Evolutionary conservation across 176 grass and related monocot species (phyloP), one percentile per base, ranked within the genome.

Genomic region (Thalia dealbata): DNA sequence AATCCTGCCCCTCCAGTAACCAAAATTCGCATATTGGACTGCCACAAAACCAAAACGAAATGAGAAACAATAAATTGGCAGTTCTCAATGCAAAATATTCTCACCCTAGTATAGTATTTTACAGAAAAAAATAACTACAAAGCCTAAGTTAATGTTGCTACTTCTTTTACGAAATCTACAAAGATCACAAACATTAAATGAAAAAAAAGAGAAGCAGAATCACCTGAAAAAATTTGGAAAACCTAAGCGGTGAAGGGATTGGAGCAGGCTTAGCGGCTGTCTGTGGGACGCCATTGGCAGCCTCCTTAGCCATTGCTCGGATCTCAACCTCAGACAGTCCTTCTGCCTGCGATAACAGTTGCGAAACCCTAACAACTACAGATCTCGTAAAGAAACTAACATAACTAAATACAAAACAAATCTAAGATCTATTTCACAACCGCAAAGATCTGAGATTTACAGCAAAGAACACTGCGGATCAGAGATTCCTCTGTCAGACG

Each of bases 161-260:
- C 14, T 28, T 64, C 25, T 28, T 64, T 3, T 6, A 38, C 1
- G 13, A 28, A 4, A 64, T 15, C 26, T 64, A 12, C 3, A 30
- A 9, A 30, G 7, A 30, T 48, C 54, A 58, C 21, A 58, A 58
- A 58, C 54, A 58, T 10, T 18, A 58, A 58, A 8, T 58, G 22
- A 13, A 25, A n/a, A 13, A 25, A n/a, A 52, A 58, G 52, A 64
- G 3, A 13, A 15, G 43, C 10, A 46, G 76, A 42, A 2, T n/a
- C 41, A 99, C 95, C 90, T 99, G 95, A 74, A 89, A 99, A 76
- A 99, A 95, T 81, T 89, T 99, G 87, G 95, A 99, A 83, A 99
- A 99, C 45, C 95, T 90, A 61, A 99, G 83, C 10, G 95, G 95
- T 7, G 95, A 99, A 22, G 95, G 95, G 6, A 84, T 84, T 14